Base-by-base conservation (phyloP, 2,329 filamentous ascomycete species). In the Pyrenochaeta sp. region DNA sequence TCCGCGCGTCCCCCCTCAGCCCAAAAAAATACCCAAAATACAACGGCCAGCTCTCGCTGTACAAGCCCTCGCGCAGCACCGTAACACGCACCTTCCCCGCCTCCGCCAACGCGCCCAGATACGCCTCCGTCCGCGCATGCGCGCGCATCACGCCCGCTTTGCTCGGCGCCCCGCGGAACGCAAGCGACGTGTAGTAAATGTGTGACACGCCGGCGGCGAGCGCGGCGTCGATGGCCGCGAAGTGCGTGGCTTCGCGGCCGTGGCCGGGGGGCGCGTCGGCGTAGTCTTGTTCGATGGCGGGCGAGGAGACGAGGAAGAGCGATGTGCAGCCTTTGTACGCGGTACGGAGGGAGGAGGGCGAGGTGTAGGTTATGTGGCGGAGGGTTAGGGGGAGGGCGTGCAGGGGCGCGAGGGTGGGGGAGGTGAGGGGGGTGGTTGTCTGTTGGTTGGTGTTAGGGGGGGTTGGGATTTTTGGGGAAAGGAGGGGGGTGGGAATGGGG, bases 31-130 rank as follows among this genome's bases (percentile, higher is more conserved):
- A 74, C 0, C 76, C 75, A 14, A 77, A 67, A 45, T 77, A 77
- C 14, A 78, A 51, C 6, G 74, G 75, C 76, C 76, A 78, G 39
- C 65, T 72, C 57, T 77, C 74, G 31, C 72, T 75, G 41, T 77
- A 77, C 41, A 77, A 38, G 0, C 76, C 75, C 44, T 77, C 73
- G 0, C 75, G 58, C 0, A 78, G 58, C 4, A 77, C 55, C 1
- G 74, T 77, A 4, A 63, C 68, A 0, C 50, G 34, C 1, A 60
- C 43, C 7, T 53, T 60, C 0, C 37, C 46, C 9, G 46, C 24
- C 3, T 61, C 53, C 10, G 62, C 60, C 4, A 70, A 26, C 13
- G 63, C 57, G 2, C 58, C 44, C 37, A 78, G 50, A 34, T 73
- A 75, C 11, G 54, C 53, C 50, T 77, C 75, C 0, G 76, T 77